A percentile compares a stretch with the other conserved stretches of the same genome.
Evolutionary conservation across 2,329 filamentous ascomycete species (phyloP).

Genomic region (Aspergillus uvarum): DNA sequence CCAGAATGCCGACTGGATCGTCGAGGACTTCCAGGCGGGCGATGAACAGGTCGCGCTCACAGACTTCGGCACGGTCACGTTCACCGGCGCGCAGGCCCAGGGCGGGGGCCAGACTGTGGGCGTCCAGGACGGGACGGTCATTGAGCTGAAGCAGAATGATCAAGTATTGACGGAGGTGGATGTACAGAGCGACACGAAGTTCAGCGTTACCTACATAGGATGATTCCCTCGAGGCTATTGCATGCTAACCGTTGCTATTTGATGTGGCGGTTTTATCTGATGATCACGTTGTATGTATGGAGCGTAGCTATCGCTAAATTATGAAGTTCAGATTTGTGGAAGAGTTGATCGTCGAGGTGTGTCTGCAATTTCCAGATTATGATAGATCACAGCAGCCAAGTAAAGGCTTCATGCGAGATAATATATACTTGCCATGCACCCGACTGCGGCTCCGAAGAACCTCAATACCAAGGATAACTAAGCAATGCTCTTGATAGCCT

Average conservation of each 20-base stretch:
- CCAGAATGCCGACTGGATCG: slow-evolving; percentile 64
- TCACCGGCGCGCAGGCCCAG: slow-evolving; percentile 34
- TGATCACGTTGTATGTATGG: background rate
- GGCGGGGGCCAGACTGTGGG: slow-evolving; percentile 26
- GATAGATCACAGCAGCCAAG: too few relatives aligned
- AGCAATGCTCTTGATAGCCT: slow-evolving; percentile 24
- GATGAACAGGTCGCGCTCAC: slow-evolving; percentile 46
- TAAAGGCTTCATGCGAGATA: too few relatives aligned
- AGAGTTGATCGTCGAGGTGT: too few relatives aligned
- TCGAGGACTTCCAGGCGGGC: slow-evolving; percentile 54
- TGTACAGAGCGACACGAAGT: slow-evolving; percentile 25
- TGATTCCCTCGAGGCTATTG: background rate
- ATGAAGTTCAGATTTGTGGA: too few relatives aligned
- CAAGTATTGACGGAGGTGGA: slow-evolving; percentile 33
- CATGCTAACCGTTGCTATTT: background rate
- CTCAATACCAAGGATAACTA: background rate
- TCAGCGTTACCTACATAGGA: slow-evolving; percentile 27
- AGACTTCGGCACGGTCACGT: slow-evolving; percentile 49
- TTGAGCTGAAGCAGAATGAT: slow-evolving; percentile 50
- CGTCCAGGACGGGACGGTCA: slow-evolving; percentile 41
- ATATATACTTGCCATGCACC: too few relatives aligned
- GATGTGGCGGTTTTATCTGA: background rate
- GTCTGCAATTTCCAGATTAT: too few relatives aligned
- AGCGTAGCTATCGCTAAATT: background rate
- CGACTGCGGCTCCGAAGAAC: too few relatives aligned